phyloP scores from a whole-genome alignment of 2,329 filamentous ascomycete genomes.

The Neopestalotiopsis clavispora region DNA sequence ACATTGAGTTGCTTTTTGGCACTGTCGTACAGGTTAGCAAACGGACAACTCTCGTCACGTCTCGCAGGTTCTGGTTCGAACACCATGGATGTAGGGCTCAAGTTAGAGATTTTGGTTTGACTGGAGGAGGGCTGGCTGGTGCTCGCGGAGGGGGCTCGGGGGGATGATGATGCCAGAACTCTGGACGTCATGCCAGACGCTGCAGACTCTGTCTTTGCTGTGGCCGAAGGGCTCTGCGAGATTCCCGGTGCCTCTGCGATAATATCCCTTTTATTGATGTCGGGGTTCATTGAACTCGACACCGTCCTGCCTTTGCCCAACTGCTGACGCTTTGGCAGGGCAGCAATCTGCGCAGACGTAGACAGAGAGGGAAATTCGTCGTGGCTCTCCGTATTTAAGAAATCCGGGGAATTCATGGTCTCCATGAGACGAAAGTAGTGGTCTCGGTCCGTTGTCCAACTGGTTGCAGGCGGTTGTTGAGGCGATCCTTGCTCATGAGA shows the following conservation, averaged over 20 bases:
- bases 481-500: neutral
- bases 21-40: slow-evolving; percentile 41
- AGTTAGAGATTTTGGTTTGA: neutral
- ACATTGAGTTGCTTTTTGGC: slow-evolving; percentile 86
- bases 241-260: neutral
- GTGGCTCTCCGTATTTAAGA: neutral
- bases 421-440: neutral
- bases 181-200: neutral
- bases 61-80: neutral
- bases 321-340: neutral
- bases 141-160: neutral
- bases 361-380: neutral
- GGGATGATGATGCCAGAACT: neutral
- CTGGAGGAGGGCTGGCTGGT: neutral
- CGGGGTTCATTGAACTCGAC: neutral
- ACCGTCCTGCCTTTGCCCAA: neutral
- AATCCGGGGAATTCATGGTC: neutral
- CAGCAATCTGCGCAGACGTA: neutral
- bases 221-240: neutral
- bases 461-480: neutral
- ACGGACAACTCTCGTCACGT: neutral
- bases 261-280: neutral
- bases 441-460: neutral
- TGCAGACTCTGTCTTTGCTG: neutral
- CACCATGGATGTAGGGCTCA: neutral